Percentiles rank a stretch among this genome's conserved stretches.
phyloP scores from a whole-genome alignment of 2,329 filamentous ascomycete species.

The Hypoxylon sp. region DNA sequence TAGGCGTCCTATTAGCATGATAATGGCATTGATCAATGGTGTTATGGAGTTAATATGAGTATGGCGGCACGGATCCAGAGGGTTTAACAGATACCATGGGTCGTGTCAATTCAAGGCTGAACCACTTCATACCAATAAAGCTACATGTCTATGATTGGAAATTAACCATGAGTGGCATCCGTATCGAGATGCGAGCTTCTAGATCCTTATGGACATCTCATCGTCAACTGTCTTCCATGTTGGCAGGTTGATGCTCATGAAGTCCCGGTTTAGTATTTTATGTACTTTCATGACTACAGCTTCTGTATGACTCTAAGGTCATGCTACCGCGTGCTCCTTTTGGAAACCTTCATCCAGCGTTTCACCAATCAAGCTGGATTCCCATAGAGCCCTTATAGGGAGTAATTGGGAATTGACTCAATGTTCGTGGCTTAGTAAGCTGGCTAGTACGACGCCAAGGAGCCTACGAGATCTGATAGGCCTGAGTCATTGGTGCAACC shows the following conservation, averaged over 20 bases:
- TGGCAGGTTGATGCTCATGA: neutral
- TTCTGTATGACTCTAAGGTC: neutral
- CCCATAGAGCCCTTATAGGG: neutral
- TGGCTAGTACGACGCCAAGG: no score
- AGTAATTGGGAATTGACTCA: neutral
- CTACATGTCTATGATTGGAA: no score
- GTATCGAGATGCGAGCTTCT: no score
- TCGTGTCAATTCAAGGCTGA: neutral
- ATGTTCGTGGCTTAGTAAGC: neutral
- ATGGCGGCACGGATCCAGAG: neutral
- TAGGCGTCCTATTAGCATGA: neutral
- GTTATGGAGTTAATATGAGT: slow-evolving; percentile 6
- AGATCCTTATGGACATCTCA: neutral
- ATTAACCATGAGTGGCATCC: no score
- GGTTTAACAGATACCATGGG: slow-evolving; percentile 2
- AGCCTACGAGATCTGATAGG: no score
- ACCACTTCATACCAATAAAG: neutral
- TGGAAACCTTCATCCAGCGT: neutral
- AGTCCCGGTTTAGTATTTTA: neutral
- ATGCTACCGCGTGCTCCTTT: neutral
- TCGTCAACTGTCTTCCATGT: no score
- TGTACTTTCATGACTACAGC: neutral
- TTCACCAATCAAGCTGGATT: neutral
- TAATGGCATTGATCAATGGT: neutral
- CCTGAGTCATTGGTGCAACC: slow-evolving; percentile 3